Percentiles rank a stretch among this genome's conserved stretches.
phyloP scores from a whole-genome alignment of 1,139 yeast genomes.

The Wickerhamiella infanticola region DNA sequence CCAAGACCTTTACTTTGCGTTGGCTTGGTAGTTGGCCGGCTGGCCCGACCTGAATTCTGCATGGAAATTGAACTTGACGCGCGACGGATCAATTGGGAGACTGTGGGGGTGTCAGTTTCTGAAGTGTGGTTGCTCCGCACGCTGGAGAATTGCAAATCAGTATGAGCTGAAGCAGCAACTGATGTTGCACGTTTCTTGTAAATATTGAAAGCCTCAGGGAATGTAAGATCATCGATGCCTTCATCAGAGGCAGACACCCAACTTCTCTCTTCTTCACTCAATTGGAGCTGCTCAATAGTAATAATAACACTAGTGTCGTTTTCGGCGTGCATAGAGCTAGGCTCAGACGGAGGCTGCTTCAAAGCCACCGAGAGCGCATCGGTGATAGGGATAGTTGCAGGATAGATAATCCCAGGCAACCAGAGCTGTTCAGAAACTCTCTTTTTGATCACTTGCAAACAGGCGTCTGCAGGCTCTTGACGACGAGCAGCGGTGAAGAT shows the following conservation, averaged over 20 bases:
- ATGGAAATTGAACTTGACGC: background rate
- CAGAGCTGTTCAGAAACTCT: slow-evolving; percentile 11
- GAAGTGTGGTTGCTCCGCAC: background rate
- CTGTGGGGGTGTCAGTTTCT: background rate
- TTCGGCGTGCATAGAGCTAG: background rate
- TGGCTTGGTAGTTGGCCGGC: too few species aligned
- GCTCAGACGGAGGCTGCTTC: background rate
- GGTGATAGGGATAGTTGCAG: slow-evolving; percentile 6
- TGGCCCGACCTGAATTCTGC: background rate
- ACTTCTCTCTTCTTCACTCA: slow-evolving; percentile 3
- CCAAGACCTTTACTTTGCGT: background rate
- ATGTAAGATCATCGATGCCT: background rate
- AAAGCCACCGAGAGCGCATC: slow-evolving; percentile 6
- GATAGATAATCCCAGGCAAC: slow-evolving; percentile 15
- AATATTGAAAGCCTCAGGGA: background rate
- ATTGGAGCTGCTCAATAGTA: background rate
- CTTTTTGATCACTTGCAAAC: slow-evolving; percentile 10
- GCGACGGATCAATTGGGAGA: background rate
- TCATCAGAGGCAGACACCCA: background rate
- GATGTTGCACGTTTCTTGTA: background rate
- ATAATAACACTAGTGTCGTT: background rate
- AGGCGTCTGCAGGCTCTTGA: slow-evolving; percentile 8
- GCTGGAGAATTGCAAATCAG: background rate
- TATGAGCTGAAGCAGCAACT: background rate
- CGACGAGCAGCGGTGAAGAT: slow-evolving; percentile 13